Evolutionary conservation across 352 stramenopile species (phyloP).

Genomic region (Pythium brachiatum): DNA sequence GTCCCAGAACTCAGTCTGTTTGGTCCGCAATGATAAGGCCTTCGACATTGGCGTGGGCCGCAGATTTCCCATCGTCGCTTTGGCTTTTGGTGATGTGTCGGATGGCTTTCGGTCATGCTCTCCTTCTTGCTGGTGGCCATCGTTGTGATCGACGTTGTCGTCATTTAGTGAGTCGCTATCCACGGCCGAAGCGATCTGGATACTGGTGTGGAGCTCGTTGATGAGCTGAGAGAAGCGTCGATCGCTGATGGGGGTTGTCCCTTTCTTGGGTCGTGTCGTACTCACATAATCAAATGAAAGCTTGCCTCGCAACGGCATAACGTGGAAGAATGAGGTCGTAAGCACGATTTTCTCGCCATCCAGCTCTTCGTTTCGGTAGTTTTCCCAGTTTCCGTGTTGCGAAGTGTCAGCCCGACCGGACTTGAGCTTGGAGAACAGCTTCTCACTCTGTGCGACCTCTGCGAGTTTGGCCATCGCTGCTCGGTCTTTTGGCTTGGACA

Average conservation of each 20-base stretch:
- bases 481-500: slow-evolving; percentile 73
- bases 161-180: neutral
- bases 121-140: neutral
- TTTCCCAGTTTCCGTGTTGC: slow-evolving; percentile 90
- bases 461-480: slow-evolving; percentile 76
- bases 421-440: slow-evolving; percentile 63
- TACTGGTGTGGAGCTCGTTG: slow-evolving; percentile 46
- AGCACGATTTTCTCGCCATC: slow-evolving; percentile 70
- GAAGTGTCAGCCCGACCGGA: slow-evolving; percentile 68
- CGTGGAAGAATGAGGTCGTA: slow-evolving; percentile 76
- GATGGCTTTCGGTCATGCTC: neutral
- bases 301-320: slow-evolving; percentile 63
- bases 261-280: slow-evolving; percentile 63
- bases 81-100: neutral
- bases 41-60: neutral
- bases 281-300: slow-evolving; percentile 91
- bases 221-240: slow-evolving; percentile 77
- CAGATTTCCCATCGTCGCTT: neutral
- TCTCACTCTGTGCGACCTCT: slow-evolving; percentile 81
- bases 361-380: slow-evolving; percentile 89
- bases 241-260: slow-evolving; percentile 58
- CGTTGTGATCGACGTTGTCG: neutral
- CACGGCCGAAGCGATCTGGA: neutral
- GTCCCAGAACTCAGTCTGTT: slow-evolving; percentile 50
- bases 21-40: slow-evolving; percentile 10